Percentiles rank a stretch among this genome's conserved stretches.
These are phyloP conservation scores for Curvularia sp. DNA, from an alignment of 2,329 filamentous ascomycete genomes.

Conservation along the genomic window DNA sequence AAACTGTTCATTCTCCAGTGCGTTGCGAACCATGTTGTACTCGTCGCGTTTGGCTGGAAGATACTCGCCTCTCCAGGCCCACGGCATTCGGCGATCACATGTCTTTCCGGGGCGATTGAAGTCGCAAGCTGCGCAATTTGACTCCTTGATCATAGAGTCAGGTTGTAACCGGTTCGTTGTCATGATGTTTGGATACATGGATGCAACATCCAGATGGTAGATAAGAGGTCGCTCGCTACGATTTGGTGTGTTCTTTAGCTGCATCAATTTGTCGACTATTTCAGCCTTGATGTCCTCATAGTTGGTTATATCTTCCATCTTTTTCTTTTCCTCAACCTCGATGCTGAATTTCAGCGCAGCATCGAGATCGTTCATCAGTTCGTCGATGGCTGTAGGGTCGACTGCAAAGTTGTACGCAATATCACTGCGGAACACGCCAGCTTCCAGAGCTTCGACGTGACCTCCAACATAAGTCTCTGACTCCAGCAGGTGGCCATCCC, in stretches of 20 bases:
- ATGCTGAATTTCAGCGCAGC: constrained; percentile 84
- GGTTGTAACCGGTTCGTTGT: constrained; percentile 97
- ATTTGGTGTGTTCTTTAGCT: constrained; percentile 82
- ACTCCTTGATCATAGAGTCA: constrained; percentile 98
- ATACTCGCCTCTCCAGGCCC: constrained; percentile 98
- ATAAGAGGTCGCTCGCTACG: constrained; percentile 86
- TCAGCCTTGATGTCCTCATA: constrained; percentile 74
- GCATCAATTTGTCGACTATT: constrained; percentile 73
- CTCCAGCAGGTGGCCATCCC: constrained; percentile 93
- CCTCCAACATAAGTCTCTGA: constrained; percentile 98
- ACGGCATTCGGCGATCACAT: constrained; percentile 91
- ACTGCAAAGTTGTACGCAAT: constrained; percentile 94
- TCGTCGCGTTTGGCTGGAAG: constrained; percentile 94
- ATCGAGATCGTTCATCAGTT: constrained; percentile 85
- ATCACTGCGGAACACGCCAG: constrained; percentile 93
- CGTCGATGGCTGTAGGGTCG: constrained; percentile 87
- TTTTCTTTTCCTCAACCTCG: constrained; percentile 61
- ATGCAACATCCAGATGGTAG: constrained; percentile 97
- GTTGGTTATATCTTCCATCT: constrained; percentile 58
- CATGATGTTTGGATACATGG: constrained; percentile 99
- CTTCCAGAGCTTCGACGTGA: constrained; percentile 98
- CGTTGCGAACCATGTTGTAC: constrained; percentile 98
- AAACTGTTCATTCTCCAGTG: constrained; percentile 90
- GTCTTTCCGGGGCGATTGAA: constrained; percentile 98
- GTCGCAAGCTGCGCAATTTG: constrained; percentile 95